Base-by-base conservation (phyloP, 2,329 filamentous ascomycete genomes). In the Paracorniculantispora psalliotae region DNA sequence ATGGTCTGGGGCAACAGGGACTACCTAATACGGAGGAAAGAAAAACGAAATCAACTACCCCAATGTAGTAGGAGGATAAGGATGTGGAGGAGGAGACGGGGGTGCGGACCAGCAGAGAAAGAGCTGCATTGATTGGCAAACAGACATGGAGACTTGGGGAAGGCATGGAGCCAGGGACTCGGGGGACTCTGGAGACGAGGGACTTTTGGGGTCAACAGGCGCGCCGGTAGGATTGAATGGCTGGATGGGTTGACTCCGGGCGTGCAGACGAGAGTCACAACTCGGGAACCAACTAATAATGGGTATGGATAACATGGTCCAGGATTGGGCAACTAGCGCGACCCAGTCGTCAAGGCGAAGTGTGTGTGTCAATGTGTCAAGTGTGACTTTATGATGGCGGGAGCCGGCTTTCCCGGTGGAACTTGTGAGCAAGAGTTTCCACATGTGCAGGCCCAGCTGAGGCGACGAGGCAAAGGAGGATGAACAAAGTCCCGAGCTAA, bases 31-130 rank as follows among this genome's bases (percentile, higher is more conserved):
- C 37, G 17, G 37, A 35, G n/a, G 39, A 17, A n/a, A 21, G 4
- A 21, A 47, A 21, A 26, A 56, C n/a, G 4, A 26, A 47, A 47
- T 28, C 33, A 23, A n/a, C 39, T 50, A 57, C 43, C 54, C 54
- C 12, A 57, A 57, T 57, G 46, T 44, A 43, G 54, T 50, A 57
- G 54, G 54, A 57, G 54, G 33, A 49, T 50, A 49, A 23, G 8
- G 44, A 43, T 41, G 54, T 57, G 54, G 54, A 57, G 54, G 54
- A 48, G 44, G 46, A 49, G 35, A 49, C 25, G 21, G 10, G 54
- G 8, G 51, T 19, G 13, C 51, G 51, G 35, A 21, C 33, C 41
- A n/a, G 19, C 19, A 52, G 33, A 8, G 23, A 17, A 44, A 26
- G 39, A 33, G 25, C 23, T n/a, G 5, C 19, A 19, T 30, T 33